Base-by-base conservation (phyloP, 2,329 filamentous ascomycete species). In the Xylaria sp. region DNA sequence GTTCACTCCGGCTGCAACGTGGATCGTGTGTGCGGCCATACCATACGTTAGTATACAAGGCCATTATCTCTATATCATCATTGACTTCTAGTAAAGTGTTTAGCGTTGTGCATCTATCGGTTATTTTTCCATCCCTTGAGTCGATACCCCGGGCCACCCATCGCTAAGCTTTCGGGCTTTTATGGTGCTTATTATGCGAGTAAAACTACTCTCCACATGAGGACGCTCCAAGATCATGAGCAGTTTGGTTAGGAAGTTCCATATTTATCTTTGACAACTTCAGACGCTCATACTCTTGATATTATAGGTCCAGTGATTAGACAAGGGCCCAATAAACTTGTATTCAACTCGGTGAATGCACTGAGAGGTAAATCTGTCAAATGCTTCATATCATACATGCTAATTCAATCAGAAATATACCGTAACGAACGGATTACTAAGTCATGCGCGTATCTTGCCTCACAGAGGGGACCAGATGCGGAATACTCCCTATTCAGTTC, bases 391-490 rank as follows among this genome's bases (percentile, higher is more conserved):
- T 7, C 15, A 39, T 7, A 34, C 18, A 37, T 60, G 63, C 18
- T 20, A 37, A 56, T 31, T 6, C 2, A 18, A 46, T 44, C 15
- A 70, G 65, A 63, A 28, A 70, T 70, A 37, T 70, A 68, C 20
- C 65, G 64, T 15, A 70, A 68, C 46, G 55, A 65, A 23, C 9
- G 41, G 10, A 44, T 70, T 34, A 70, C 61, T 1, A 70, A 70
- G 15, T 59, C 65, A 10, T 44, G 48, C 8, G 56, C n/a, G 12
- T 70, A 70, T 52, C 65, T 68, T 25, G 46, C 57, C 8, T 62
- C 68, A 4, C 69, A 63, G 37, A 48, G 60, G n/a, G 60, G 48
- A 6, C 50, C 61, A 7, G 37, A 46, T 31, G n/a, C 51, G 15
- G 8, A 37, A 1, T 62, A 62, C 12, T 51, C 52, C n/a, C 41